phyloP scores from a whole-genome alignment of 2,329 filamentous ascomycete genomes.

The Venturia pyrina region DNA sequence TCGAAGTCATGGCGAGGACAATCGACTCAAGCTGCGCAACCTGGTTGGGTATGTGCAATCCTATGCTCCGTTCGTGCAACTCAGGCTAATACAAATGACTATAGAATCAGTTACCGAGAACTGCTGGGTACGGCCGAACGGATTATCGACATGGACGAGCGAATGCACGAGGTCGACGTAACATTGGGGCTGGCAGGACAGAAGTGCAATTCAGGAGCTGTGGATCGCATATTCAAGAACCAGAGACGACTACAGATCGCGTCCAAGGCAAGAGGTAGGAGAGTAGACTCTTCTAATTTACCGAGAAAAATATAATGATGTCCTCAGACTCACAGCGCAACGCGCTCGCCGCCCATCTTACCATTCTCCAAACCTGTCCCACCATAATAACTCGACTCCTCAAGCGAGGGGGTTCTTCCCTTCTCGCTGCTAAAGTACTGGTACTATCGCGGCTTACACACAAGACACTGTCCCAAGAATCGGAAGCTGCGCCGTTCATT shows the following conservation, averaged over 20 bases:
- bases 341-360: slow-evolving; percentile 45
- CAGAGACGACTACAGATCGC: slow-evolving; percentile 41
- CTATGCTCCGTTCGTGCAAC: neutral
- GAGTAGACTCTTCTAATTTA: too few species aligned
- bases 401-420: slow-evolving; percentile 33
- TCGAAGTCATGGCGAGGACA: slow-evolving; percentile 50
- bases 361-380: slow-evolving; percentile 47
- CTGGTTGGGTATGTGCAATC: slow-evolving; percentile 48
- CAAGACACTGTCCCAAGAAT: slow-evolving; percentile 55
- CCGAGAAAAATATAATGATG: neutral
- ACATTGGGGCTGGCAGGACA: slow-evolving; percentile 63
- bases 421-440: slow-evolving; percentile 53
- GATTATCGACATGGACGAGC: slow-evolving; percentile 79
- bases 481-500: slow-evolving; percentile 41
- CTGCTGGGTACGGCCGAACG: slow-evolving; percentile 84
- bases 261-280: neutral
- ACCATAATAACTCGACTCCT: slow-evolving; percentile 43
- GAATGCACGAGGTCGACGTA: slow-evolving; percentile 65
- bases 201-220: slow-evolving; percentile 61
- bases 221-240: slow-evolving; percentile 55
- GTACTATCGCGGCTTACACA: slow-evolving; percentile 66
- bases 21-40: slow-evolving; percentile 55
- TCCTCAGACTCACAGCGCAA: slow-evolving; percentile 14
- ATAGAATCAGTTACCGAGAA: slow-evolving; percentile 66
- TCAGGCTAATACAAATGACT: neutral